Base-by-base conservation (phyloP, 139 green algal genomes). In the Haematococcus lacustris region DNA sequence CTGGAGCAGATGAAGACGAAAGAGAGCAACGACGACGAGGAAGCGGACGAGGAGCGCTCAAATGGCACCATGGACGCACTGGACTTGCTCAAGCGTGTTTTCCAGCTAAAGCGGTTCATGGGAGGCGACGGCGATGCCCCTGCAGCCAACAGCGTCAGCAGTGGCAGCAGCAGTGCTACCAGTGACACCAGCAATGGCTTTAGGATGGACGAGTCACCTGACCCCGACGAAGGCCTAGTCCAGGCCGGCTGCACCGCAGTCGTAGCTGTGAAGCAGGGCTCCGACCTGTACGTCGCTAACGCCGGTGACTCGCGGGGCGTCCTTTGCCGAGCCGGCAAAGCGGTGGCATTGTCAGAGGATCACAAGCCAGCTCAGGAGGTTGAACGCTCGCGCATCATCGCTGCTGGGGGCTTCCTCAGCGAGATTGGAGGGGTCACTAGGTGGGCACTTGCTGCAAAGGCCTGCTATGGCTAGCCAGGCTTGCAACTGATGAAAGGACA, bases 301-400 rank as follows among this genome's bases (percentile, higher is more conserved):
- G 93, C 93, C 4, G 93, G 93, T 23, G 93, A 97, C 80, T 92
- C 82, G 30, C 79, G 93, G 1, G 92, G 90, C 2, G 91, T 97
- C 28, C 75, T 97, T 13, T 91, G 84, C 74, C 71, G 84, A 0
- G 79, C 43, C 7, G 85, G 82, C 38, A 73, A 79, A 32, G 89
- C 90, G 7, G 70, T 92, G 0, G 82, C 91, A 0, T 71, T 96
- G 23, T 91, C 86, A 61, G 81, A 91, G 66, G 91, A 96, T 79
- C 91, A 97, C 73, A 96, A 97, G 73, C 92, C 92, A 9, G 80
- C 80, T 23, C 74, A 92, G 38, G 85, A 91, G 47, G 73, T 64
- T 1, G 93, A 98, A 71, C 75, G 81, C 4, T 79, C 77, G 1
- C 83, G 93, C 70, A 98, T 97, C 68, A 82, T 89, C 37, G 84